phyloP scores from a whole-genome alignment of 306 rosid species.

The Castanea crenata region DNA sequence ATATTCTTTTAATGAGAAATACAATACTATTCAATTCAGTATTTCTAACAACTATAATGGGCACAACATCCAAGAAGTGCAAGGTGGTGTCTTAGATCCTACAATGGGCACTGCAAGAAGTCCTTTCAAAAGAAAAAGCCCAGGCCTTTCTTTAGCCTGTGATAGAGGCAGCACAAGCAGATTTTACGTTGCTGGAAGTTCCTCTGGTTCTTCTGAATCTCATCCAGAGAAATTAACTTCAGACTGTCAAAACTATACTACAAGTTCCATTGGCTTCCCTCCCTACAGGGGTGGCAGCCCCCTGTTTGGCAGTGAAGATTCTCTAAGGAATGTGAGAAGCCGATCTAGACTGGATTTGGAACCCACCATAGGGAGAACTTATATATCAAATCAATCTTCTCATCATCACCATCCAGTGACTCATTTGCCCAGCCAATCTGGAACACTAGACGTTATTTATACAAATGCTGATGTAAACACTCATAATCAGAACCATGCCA shows the following conservation, averaged over 20 bases:
- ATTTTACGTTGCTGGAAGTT: conserved; percentile 9
- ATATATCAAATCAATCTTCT: background rate
- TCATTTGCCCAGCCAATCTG: conserved; percentile 6
- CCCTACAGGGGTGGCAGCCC: background rate
- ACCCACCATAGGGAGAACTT: background rate
- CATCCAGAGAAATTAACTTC: background rate
- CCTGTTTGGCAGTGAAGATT: conserved; percentile 7
- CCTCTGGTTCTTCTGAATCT: background rate
- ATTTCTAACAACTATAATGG: too few species aligned
- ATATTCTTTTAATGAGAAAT: too few species aligned
- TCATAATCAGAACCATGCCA: conserved; percentile 6
- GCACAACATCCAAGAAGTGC: background rate
- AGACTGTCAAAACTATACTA: background rate
- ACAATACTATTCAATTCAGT: too few species aligned
- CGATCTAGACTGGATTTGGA: conserved; percentile 14
- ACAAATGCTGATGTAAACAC: background rate
- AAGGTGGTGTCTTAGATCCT: background rate
- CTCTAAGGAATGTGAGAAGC: conserved; percentile 15
- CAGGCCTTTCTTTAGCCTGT: background rate
- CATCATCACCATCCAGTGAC: background rate
- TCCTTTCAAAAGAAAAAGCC: conserved; percentile 10
- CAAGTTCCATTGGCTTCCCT: background rate
- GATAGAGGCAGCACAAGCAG: conserved; percentile 16
- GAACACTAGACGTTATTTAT: background rate
- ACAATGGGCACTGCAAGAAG: background rate